phyloP scores from a whole-genome alignment of 2,329 filamentous ascomycete genomes.

The Talaromyces marneffei region DNA sequence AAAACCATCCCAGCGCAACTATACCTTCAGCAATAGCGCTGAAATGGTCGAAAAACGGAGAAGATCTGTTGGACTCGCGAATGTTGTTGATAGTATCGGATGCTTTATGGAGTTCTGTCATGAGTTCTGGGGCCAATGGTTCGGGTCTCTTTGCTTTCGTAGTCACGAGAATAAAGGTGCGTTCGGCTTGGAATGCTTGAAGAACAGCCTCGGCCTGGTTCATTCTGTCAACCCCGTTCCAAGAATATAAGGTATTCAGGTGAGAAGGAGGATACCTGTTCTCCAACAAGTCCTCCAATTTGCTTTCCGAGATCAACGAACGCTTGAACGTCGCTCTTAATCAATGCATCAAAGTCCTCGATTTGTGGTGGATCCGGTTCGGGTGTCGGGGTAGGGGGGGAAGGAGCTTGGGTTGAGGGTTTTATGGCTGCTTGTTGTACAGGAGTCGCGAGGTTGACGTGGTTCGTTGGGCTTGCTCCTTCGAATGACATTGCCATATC shows the following conservation, averaged over 20 bases:
- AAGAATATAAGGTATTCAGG: neutral
- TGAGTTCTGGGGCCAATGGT: slow-evolving; percentile 63
- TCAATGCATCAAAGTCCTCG: slow-evolving; percentile 78
- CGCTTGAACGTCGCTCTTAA: slow-evolving; percentile 65
- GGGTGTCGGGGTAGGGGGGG: slow-evolving; percentile 43
- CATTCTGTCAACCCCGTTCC: slow-evolving; percentile 15
- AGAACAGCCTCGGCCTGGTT: slow-evolving; percentile 51
- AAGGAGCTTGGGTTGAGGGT: slow-evolving; percentile 30
- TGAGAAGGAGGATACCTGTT: slow-evolving; percentile 58
- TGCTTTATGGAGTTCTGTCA: slow-evolving; percentile 80
- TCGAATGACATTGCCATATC: slow-evolving; percentile 78
- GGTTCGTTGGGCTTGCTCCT: slow-evolving; percentile 40
- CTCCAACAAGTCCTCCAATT: slow-evolving; percentile 68
- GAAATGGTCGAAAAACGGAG: slow-evolving; percentile 71
- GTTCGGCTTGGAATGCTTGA: slow-evolving; percentile 72
- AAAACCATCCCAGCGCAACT: slow-evolving; percentile 83
- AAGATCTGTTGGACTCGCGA: slow-evolving; percentile 72
- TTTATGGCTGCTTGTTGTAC: slow-evolving; percentile 22
- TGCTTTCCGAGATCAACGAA: slow-evolving; percentile 74
- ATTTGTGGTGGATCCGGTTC: slow-evolving; percentile 69
- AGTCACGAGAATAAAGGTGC: slow-evolving; percentile 79
- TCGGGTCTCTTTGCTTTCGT: slow-evolving; percentile 92
- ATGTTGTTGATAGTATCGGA: slow-evolving; percentile 74
- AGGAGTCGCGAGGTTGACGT: slow-evolving; percentile 23
- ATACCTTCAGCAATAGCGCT: slow-evolving; percentile 87